These are phyloP conservation scores for Botrytis medusae DNA, from an alignment of 2,329 filamentous ascomycete species.

Conservation along the genomic window DNA sequence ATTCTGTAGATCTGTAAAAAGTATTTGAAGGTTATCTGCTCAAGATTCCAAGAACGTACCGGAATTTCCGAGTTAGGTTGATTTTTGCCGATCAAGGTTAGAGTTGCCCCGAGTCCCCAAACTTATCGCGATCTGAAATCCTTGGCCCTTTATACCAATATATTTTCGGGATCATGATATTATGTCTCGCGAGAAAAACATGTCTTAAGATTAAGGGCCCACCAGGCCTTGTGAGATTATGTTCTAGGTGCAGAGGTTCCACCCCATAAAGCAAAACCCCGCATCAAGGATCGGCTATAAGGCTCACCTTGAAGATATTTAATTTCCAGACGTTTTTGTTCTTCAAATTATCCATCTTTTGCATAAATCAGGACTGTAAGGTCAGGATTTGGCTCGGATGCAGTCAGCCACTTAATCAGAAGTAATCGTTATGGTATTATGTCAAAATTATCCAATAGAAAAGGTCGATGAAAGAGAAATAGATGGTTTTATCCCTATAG, in stretches of 20 bases:
- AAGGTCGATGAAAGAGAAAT: not conserved
- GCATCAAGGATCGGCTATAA: not conserved
- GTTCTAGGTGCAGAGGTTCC: not conserved
- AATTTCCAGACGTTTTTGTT: not conserved
- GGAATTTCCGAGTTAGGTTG: not conserved
- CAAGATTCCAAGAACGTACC: not conserved
- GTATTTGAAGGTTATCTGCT: not conserved
- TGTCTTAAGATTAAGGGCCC: not conserved
- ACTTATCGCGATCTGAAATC: not conserved
- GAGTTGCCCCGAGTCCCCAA: not conserved
- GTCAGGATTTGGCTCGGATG: not conserved
- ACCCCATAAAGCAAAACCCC: not conserved
- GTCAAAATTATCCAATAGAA: not conserved
- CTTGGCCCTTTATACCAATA: not conserved
- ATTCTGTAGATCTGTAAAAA: not conserved
- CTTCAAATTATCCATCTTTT: not conserved
- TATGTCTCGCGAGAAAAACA: not conserved
- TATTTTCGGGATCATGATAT: not conserved
- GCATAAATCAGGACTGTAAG: not conserved
- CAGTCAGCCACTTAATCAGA: not conserved
- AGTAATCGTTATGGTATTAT: not conserved
- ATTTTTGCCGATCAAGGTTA: conserved; percentile 1
- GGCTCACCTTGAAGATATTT: not conserved
- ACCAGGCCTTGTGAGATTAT: not conserved
- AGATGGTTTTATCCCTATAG: not conserved